Evolutionary conservation across 495 filamentous ascomycete genomes (phyloP).

Genomic region (Bathelium albidoporum): DNA sequence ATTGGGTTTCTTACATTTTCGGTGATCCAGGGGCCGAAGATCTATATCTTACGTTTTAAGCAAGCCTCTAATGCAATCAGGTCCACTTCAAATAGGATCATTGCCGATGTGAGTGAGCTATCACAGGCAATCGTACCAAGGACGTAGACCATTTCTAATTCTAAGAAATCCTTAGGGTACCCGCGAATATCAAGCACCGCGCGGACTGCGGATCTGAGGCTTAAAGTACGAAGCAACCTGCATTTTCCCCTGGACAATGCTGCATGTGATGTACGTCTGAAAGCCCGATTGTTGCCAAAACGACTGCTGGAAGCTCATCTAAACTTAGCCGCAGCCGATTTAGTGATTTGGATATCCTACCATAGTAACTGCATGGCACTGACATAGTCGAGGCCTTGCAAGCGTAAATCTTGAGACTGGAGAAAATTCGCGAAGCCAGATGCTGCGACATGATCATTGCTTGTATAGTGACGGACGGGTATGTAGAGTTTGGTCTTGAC

Average conservation of each 20-base stretch:
- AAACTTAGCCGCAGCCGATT: not conserved
- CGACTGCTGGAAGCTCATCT: not conserved
- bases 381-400: not conserved
- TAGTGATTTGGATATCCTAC: not conserved
- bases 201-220: not conserved
- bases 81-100: no score
- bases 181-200: not conserved
- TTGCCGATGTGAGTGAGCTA: no score
- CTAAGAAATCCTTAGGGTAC: not conserved
- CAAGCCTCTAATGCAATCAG: no score
- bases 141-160: no score
- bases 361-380: not conserved
- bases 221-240: not conserved
- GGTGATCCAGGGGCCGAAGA: no score
- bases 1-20: no score
- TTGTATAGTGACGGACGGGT: constrained; percentile 27
- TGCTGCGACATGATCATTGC: constrained; percentile 15
- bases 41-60: no score
- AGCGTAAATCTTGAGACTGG: not conserved
- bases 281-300: not conserved
- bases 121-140: no score
- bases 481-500: constrained; percentile 32
- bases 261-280: not conserved
- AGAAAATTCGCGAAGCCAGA: constrained; percentile 4
- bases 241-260: not conserved